Evolutionary conservation across 1,284 basidiomycete species (phyloP).

Genomic region (Leccinum subrobustum): DNA sequence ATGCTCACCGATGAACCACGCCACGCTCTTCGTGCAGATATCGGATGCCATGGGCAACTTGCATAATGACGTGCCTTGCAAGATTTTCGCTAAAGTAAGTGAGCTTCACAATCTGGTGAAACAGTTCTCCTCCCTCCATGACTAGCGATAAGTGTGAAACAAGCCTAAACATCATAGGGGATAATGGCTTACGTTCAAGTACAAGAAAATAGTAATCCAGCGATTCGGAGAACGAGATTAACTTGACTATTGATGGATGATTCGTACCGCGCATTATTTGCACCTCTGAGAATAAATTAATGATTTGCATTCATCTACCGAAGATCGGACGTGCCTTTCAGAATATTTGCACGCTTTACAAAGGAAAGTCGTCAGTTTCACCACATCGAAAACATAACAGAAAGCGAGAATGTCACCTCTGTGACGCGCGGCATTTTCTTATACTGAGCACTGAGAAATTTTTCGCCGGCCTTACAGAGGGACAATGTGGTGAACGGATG

Average conservation of each 20-base stretch:
- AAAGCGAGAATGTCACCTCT: constrained; percentile 69
- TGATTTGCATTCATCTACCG: not conserved
- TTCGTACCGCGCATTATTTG: constrained; percentile 98
- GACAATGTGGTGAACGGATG: constrained; percentile 25
- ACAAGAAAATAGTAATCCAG: constrained; percentile 93
- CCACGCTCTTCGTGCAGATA: constrained; percentile 98
- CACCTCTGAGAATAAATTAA: constrained; percentile 65
- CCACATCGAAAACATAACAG: constrained; percentile 20
- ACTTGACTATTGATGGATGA: constrained; percentile 89
- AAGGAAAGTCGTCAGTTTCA: constrained; percentile 21
- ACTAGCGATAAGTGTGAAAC: constrained; percentile 46
- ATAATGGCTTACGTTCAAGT: constrained; percentile 71
- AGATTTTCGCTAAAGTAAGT: constrained; percentile 98
- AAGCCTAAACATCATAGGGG: constrained; percentile 1
- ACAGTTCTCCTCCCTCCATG: constrained; percentile 97
- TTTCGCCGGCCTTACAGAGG: constrained; percentile 77
- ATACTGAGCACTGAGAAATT: constrained; percentile 89
- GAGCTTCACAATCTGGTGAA: constrained; percentile 99
- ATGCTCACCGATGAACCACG: constrained; percentile 79
- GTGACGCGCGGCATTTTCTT: constrained; percentile 95
- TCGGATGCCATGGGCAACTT: constrained; percentile 94
- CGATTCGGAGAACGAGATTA: constrained; percentile 88
- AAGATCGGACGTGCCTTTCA: constrained; percentile 66
- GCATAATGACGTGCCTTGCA: constrained; percentile 93
- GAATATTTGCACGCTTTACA: constrained; percentile 90